These are phyloP conservation scores for Chlorella sp. DNA, from an alignment of 139 green algal genomes.

Conservation along the genomic window DNA sequence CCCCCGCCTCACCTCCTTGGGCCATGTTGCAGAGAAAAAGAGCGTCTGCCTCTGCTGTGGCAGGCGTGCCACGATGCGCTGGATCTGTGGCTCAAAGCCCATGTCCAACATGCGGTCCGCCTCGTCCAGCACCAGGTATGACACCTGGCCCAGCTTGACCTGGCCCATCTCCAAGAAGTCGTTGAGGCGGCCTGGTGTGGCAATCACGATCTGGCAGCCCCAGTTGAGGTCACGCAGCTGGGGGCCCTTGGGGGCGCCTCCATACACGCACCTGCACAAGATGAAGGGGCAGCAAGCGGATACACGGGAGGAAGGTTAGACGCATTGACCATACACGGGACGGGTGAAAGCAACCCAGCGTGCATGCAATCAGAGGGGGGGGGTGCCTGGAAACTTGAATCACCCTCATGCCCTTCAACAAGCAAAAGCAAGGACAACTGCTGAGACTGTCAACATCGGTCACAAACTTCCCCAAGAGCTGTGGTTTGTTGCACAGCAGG, in stretches of 20 bases:
- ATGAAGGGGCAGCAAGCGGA: no score
- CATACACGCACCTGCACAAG: constrained; percentile 65
- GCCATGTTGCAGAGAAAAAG: constrained; percentile 90
- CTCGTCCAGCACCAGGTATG: constrained; percentile 96
- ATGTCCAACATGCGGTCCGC: constrained; percentile 94
- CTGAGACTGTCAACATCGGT: no score
- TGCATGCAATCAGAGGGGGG: no score
- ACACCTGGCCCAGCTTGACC: no score
- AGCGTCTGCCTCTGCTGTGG: constrained; percentile 87
- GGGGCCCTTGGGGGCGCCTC: constrained; percentile 76
- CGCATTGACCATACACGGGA: no score
- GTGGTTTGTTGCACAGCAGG: no score
- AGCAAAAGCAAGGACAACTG: no score
- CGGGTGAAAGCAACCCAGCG: no score
- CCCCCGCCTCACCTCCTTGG: constrained; percentile 82
- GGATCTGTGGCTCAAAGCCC: constrained; percentile 79
- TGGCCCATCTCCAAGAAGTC: constrained; percentile 78
- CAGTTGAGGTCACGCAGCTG: constrained; percentile 75
- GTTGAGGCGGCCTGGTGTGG: constrained; percentile 87
- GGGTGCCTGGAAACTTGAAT: no score
- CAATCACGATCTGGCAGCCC: constrained; percentile 80
- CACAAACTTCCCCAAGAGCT: no score
- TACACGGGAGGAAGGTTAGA: no score
- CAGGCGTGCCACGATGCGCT: constrained; percentile 73
- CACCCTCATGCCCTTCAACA: no score